These are phyloP conservation scores for Zoysia matrella DNA, from an alignment of 202 grass and related monocot species.

Conservation along the genomic window DNA sequence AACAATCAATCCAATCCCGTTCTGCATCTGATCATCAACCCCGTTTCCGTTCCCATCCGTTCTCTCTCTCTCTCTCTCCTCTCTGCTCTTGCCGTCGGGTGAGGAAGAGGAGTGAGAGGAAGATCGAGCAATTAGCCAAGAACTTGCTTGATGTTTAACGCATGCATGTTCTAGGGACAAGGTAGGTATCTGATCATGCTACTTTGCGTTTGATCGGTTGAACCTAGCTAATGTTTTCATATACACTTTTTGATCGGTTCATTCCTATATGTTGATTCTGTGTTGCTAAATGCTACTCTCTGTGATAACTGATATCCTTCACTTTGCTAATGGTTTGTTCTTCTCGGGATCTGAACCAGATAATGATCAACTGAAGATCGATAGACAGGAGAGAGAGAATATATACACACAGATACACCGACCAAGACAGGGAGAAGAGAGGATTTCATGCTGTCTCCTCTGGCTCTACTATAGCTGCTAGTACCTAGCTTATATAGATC, in stretches of 20 bases:
- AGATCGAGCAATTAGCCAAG: neutral
- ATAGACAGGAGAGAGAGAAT: conserved; percentile 15
- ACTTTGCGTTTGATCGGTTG: neutral
- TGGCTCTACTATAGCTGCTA: neutral
- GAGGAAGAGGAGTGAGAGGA: neutral
- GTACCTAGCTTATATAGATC: conserved; percentile 40
- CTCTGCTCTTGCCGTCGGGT: too few species aligned
- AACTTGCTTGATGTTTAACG: conserved; percentile 9
- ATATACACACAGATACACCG: conserved; percentile 5
- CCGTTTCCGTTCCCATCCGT: too few species aligned
- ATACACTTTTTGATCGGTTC: neutral
- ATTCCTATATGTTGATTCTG: neutral
- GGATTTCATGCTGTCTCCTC: conserved; percentile 25
- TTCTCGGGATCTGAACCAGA: conserved; percentile 57
- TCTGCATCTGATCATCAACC: too few species aligned
- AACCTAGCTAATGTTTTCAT: neutral
- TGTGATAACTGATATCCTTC: neutral
- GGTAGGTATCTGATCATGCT: conserved; percentile 22
- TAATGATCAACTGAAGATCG: conserved; percentile 22
- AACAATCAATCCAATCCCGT: too few species aligned
- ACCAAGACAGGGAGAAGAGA: conserved; percentile 30
- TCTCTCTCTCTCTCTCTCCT: too few species aligned
- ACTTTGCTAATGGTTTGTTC: conserved; percentile 4
- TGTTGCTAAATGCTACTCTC: neutral
- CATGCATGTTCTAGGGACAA: conserved; percentile 23